Conservation (phyloP, 495 filamentous ascomycete genomes). For the Penicillium roqueforti region DNA sequence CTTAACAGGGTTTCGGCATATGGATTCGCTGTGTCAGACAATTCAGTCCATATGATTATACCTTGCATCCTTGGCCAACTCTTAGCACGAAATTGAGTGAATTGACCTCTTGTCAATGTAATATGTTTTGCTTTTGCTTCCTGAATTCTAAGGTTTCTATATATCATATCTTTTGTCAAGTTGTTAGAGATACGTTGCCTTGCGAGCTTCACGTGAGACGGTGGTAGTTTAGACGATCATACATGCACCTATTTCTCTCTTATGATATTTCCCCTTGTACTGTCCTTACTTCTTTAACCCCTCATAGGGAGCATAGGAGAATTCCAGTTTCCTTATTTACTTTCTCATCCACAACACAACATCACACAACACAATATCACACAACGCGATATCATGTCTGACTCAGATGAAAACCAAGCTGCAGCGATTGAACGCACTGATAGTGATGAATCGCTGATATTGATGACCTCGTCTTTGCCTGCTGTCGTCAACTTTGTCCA, state of each 20-base stretch:
- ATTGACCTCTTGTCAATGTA: neutral
- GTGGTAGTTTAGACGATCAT: neutral
- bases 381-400: neutral
- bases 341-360: neutral
- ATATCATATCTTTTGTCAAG: neutral
- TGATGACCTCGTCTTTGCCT: neutral
- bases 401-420: neutral
- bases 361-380: neutral
- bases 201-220: neutral
- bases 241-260: neutral
- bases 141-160: neutral
- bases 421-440: neutral
- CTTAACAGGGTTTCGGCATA: neutral
- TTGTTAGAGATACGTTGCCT: neutral
- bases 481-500: neutral
- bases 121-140: neutral
- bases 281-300: neutral
- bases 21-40: neutral
- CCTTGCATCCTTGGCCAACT: neutral
- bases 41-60: neutral
- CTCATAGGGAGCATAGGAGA: neutral
- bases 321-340: neutral
- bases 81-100: neutral
- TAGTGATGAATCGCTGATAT: neutral
- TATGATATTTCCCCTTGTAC: neutral